A percentile compares a stretch with the other conserved stretches of the same genome.
These are phyloP conservation scores for Raffaelea ambrosiae DNA, from an alignment of 2,329 filamentous ascomycete species.

Conservation along the genomic window DNA sequence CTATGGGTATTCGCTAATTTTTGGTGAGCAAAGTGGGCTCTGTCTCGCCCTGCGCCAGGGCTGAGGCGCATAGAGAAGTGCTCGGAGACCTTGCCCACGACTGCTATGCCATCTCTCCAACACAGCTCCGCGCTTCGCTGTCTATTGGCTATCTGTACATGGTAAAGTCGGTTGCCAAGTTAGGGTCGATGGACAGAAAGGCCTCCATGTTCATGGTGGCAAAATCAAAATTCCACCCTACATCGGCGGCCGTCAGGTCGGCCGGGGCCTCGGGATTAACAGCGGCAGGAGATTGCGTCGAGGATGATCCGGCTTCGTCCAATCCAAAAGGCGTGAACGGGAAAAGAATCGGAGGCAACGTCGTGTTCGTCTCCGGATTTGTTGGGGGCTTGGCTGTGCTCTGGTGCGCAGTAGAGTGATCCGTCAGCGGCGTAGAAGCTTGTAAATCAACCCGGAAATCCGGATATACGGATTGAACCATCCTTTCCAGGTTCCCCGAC, in stretches of 20 bases:
- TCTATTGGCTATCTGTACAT: background rate
- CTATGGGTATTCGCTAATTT: too few relatives aligned
- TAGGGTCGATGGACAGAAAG: constrained; percentile 11
- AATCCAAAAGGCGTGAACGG: constrained; percentile 6
- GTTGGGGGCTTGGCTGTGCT: background rate
- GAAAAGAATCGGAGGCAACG: constrained; percentile 1
- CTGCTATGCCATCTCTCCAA: too few relatives aligned
- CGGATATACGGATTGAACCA: constrained; percentile 12
- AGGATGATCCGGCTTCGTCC: constrained; percentile 4
- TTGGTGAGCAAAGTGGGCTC: too few relatives aligned
- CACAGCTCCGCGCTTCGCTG: too few relatives aligned
- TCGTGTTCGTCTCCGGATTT: background rate
- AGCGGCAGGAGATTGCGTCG: background rate
- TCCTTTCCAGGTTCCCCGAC: constrained; percentile 8
- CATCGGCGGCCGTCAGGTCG: constrained; percentile 11
- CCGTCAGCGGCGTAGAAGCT: background rate
- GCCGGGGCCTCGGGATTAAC: constrained; percentile 3
- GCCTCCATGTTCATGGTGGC: constrained; percentile 14
- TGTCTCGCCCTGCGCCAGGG: too few relatives aligned
- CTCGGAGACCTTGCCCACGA: too few relatives aligned
- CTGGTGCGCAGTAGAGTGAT: background rate
- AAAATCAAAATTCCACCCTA: constrained; percentile 14
- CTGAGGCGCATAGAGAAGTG: too few relatives aligned
- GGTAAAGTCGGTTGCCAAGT: constrained; percentile 5
- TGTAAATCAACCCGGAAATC: constrained; percentile 7